Evolutionary conservation across 495 filamentous ascomycete species (phyloP).

Genomic region (Cercophora scortea): DNA sequence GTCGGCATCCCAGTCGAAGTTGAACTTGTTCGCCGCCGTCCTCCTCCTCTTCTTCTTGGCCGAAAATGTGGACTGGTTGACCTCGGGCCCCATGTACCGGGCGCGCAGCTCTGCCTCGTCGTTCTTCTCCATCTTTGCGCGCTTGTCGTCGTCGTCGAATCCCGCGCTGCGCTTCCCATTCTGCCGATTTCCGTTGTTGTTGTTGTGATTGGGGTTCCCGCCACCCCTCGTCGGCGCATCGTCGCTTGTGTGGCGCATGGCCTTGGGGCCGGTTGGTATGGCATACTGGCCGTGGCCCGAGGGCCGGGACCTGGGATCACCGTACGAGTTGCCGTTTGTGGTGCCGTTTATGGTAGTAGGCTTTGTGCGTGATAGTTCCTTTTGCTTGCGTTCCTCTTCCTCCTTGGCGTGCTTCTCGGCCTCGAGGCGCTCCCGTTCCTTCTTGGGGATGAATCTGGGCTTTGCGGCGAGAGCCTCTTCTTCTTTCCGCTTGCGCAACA

Average conservation of each 20-base stretch:
- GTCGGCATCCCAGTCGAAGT: conserved; percentile 96
- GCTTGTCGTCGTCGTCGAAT: conserved; percentile 44
- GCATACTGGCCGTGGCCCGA: conserved; percentile 14
- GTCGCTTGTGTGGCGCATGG: conserved; percentile 49
- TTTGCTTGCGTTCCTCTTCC: conserved; percentile 59
- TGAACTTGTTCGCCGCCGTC: conserved; percentile 95
- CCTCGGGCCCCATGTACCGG: conserved; percentile 87
- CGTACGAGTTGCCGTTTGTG: not conserved
- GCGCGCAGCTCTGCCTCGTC: conserved; percentile 73
- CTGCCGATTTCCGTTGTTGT: conserved; percentile 28
- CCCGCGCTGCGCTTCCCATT: conserved; percentile 18
- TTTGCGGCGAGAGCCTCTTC: conserved; percentile 44
- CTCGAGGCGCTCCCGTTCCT: conserved; percentile 77
- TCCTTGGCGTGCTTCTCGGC: conserved; percentile 81
- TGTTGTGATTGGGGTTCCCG: conserved; percentile 11
- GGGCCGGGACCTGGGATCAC: conserved; percentile 5
- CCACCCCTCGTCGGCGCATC: not conserved
- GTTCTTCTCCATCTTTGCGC: conserved; percentile 54
- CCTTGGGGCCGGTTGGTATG: conserved; percentile 73
- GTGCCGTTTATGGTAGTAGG: conserved; percentile 12
- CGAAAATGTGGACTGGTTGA: conserved; percentile 81
- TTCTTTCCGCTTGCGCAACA: conserved; percentile 39
- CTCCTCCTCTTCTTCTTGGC: conserved; percentile 94
- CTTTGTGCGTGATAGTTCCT: conserved; percentile 39
- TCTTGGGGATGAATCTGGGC: conserved; percentile 90